Conservation (phyloP, 1,139 yeast species). For the Lodderomyces pseudojiufengensis region DNA sequence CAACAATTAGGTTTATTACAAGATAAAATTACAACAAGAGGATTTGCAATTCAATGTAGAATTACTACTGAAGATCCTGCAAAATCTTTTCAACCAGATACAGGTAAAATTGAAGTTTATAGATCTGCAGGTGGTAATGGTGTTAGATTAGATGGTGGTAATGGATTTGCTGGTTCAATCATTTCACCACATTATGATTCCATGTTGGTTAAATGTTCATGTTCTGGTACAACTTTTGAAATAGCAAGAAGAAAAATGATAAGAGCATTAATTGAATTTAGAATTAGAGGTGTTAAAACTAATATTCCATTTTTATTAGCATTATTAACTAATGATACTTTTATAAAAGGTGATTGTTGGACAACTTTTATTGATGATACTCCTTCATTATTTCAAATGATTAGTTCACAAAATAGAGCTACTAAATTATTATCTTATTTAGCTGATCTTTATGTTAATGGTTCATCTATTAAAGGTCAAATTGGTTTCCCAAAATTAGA, state of each 20-base stretch:
- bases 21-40: conserved; percentile 92
- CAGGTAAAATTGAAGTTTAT: conserved; percentile 97
- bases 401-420: conserved; percentile 93
- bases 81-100: conserved; percentile 96
- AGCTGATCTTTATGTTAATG: conserved; percentile 92
- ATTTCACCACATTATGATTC: conserved; percentile 98
- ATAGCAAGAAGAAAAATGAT: conserved; percentile 97
- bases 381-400: conserved; percentile 93
- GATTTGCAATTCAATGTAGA: conserved; percentile 98
- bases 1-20: conserved; percentile 89
- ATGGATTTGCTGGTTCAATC: conserved; percentile 97
- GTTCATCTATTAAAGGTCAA: conserved; percentile 94
- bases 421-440: conserved; percentile 84
- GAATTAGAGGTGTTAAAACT: conserved; percentile 98
- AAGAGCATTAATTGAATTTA: conserved; percentile 91
- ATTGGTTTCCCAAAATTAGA: conserved; percentile 81
- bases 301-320: conserved; percentile 95
- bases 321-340: conserved; percentile 87
- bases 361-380: conserved; percentile 98
- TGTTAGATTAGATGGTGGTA: conserved; percentile 98
- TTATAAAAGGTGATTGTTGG: conserved; percentile 89
- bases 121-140: conserved; percentile 99
- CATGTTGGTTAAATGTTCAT: conserved; percentile 95
- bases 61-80: conserved; percentile 98
- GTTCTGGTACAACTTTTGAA: conserved; percentile 95